These are phyloP conservation scores for Malus asiatica DNA, from an alignment of 306 rosid genomes.

Conservation along the genomic window DNA sequence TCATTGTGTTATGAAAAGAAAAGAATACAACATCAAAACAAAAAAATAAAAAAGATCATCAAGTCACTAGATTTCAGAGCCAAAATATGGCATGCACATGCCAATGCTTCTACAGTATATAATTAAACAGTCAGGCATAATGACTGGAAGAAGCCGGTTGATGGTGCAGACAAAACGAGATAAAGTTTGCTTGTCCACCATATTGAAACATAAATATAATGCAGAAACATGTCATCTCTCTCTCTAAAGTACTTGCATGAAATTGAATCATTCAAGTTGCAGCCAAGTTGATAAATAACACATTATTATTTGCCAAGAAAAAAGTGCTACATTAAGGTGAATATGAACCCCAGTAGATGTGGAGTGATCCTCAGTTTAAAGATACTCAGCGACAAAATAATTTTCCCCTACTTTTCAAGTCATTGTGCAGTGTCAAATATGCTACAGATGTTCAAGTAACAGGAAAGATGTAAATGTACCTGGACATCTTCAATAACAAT, in stretches of 20 bases:
- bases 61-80: neutral
- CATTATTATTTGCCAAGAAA: neutral
- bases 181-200: neutral
- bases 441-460: neutral
- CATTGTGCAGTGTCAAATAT: conserved; percentile 5
- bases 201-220: neutral
- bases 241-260: neutral
- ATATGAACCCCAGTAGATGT: neutral
- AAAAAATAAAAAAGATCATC: neutral
- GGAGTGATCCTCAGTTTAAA: neutral
- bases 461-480: conserved; percentile 40
- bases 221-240: neutral
- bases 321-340: neutral
- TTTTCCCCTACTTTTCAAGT: neutral
- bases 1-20: neutral
- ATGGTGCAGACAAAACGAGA: neutral
- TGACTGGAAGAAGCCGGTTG: neutral
- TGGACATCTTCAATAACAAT: conserved; percentile 98
- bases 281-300: neutral
- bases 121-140: neutral
- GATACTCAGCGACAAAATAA: neutral
- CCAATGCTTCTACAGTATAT: neutral
- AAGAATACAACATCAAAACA: neutral
- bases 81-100: neutral
- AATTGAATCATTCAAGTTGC: neutral